Base-by-base conservation (phyloP, 2,329 filamentous ascomycete species). In the Penicillium crustosum region DNA sequence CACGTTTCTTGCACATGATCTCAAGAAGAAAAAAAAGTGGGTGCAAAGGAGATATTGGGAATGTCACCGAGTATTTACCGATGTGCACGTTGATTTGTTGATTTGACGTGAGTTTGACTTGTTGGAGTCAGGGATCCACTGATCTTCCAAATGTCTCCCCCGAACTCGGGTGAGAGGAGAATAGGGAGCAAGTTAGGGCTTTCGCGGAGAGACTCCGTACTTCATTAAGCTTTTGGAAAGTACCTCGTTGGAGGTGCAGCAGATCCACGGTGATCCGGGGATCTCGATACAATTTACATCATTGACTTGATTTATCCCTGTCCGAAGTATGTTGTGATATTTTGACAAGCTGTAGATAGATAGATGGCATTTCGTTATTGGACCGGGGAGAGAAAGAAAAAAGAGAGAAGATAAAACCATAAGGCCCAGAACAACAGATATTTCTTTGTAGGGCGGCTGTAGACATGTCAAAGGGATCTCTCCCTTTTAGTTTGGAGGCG, bases 231-330 rank as follows among this genome's bases (percentile, higher is more conserved):
- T 59, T 59, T 59, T 48, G 47, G 6, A 9, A 25, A 35, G 31
- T 29, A 4, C 29, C 25, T 27, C 23, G 17, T 47, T 29, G 29
- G 38, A 60, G 58, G 41, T 41, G 19, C 19, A 43, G 41, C 1
- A 48, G 63, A 64, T 55, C 63, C 57, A 61, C 29, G 63, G 43
- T 54, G 58, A 66, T 65, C 64, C 39, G 61, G 59, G 62, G 59
- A 61, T 58, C 41, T 42, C n/a, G 45, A 33, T 41, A 33, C 27
- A 5, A 43, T 43, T 43, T 43, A 42, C 21, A 42, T 36, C 35
- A 38, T 19, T 8, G 35, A 21, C 19, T 41, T 25, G 42, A 44
- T 44, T 17, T 15, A 44, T 29, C 42, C 6, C 6, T 44, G 21
- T 27, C 19, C 19, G 38, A 21, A 41, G 13, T 13, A 21, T 10